Evolutionary conservation across 768 basidiomycete species (phyloP).

Genomic region (Psilocybe cubensis): DNA sequence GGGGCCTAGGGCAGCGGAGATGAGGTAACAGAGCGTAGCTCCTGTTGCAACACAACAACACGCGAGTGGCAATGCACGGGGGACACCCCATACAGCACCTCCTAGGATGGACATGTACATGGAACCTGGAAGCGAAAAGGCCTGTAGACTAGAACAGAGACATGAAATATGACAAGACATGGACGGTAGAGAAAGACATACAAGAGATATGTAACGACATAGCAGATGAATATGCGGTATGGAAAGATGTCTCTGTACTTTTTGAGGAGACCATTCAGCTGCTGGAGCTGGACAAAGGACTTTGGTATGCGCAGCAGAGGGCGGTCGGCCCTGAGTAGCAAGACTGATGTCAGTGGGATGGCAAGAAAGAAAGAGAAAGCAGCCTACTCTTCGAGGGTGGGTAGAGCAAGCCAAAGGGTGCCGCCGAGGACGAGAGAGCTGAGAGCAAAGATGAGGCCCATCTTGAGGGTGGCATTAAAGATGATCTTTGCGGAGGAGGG

Average conservation of each 20-base stretch:
- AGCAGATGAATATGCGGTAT: constrained; percentile 83
- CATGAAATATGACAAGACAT: background rate
- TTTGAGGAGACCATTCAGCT: constrained; percentile 82
- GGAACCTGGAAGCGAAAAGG: constrained; percentile 94
- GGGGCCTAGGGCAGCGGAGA: constrained; percentile 91
- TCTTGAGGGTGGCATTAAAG: constrained; percentile 82
- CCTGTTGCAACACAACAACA: constrained; percentile 93
- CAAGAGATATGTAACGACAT: constrained; percentile 92
- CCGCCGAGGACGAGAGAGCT: constrained; percentile 74
- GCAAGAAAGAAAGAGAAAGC: constrained; percentile 6
- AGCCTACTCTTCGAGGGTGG: constrained; percentile 76
- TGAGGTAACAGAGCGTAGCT: constrained; percentile 89
- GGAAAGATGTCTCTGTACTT: constrained; percentile 93
- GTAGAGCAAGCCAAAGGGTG: constrained; percentile 81
- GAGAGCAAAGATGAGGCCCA: constrained; percentile 74
- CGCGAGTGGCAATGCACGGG: constrained; percentile 84
- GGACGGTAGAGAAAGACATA: constrained; percentile 41
- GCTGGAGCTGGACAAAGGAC: constrained; percentile 85
- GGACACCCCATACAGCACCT: constrained; percentile 93
- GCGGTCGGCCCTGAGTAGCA: constrained; percentile 75
- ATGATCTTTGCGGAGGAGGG: constrained; percentile 62
- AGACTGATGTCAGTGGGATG: constrained; percentile 7
- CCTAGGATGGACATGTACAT: constrained; percentile 98
- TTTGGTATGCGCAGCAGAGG: constrained; percentile 81
- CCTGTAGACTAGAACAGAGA: constrained; percentile 72